A percentile compares a stretch with the other conserved stretches of the same genome.
Conservation (phyloP, 352 stramenopile genomes). For the Globisporangium spiculum region DNA sequence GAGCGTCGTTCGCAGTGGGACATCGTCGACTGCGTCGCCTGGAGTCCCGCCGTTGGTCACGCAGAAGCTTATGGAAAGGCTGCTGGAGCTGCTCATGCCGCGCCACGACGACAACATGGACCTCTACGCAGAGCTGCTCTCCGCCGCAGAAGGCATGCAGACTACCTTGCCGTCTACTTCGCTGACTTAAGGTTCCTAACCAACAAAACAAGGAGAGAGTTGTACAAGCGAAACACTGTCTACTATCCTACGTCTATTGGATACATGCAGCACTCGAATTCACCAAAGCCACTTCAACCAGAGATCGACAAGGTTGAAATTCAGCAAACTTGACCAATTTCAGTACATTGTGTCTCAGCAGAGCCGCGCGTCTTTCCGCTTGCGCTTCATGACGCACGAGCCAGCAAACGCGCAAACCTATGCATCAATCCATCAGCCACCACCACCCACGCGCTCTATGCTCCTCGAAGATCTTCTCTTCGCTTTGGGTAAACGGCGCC, state of each 20-base stretch:
- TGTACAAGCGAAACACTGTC: no score
- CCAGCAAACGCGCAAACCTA: not conserved
- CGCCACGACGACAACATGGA: constrained; percentile 57
- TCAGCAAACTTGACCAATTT: not conserved
- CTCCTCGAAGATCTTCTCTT: not conserved
- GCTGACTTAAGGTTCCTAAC: not conserved
- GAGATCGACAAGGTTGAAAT: not conserved
- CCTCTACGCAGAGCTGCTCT: constrained; percentile 53
- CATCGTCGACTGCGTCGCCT: constrained; percentile 2
- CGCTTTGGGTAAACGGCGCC: no score
- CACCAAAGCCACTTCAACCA: not conserved
- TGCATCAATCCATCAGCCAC: not conserved
- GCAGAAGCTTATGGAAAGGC: constrained; percentile 57
- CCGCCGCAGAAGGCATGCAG: constrained; percentile 18
- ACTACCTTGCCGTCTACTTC: constrained; percentile 1
- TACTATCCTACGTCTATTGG: no score
- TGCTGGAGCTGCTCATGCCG: constrained; percentile 61
- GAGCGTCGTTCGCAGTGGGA: constrained; percentile 37
- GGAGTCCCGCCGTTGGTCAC: constrained; percentile 44
- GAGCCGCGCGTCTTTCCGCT: not conserved
- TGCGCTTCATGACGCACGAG: not conserved
- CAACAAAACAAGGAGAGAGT: not conserved
- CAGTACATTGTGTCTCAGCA: not conserved
- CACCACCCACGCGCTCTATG: not conserved
- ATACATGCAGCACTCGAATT: not conserved